phyloP scores from a whole-genome alignment of 202 grass and related monocot species.

The Brachypodium distachyon region DNA sequence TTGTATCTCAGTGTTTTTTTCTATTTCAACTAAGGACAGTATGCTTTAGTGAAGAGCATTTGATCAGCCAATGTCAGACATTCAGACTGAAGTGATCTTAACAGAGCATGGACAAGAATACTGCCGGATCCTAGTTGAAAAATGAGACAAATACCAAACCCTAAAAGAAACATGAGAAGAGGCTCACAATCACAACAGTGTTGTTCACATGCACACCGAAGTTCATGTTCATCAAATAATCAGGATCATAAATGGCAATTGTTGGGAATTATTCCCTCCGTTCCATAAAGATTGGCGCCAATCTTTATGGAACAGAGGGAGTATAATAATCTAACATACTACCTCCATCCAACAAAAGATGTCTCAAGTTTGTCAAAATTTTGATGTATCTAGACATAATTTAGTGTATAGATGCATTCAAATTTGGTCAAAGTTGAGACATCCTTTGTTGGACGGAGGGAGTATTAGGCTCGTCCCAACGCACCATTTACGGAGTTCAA shows the following conservation, averaged over 20 bases:
- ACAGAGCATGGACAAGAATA: not conserved
- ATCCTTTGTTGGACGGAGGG: too few species aligned
- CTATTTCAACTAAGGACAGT: not conserved
- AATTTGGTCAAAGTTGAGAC: too few species aligned
- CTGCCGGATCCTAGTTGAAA: not conserved
- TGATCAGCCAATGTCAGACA: not conserved
- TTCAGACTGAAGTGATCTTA: not conserved
- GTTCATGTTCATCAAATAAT: not conserved
- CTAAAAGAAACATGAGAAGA: not conserved
- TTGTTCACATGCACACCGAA: not conserved
- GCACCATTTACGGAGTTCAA: not conserved
- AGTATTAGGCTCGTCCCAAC: too few species aligned
- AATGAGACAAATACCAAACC: not conserved
- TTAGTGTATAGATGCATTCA: too few species aligned
- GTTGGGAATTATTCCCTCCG: too few species aligned
- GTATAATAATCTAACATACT: not conserved
- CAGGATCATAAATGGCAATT: not conserved
- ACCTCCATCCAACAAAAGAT: too few species aligned
- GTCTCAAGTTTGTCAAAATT: too few species aligned
- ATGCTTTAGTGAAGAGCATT: not conserved
- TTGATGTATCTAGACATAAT: too few species aligned
- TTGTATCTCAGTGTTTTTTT: not conserved
- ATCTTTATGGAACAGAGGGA: too few species aligned
- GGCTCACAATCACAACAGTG: not conserved
- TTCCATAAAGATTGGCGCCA: too few species aligned